Conservation (phyloP, 1,284 basidiomycete species). For the Somion occarium region DNA sequence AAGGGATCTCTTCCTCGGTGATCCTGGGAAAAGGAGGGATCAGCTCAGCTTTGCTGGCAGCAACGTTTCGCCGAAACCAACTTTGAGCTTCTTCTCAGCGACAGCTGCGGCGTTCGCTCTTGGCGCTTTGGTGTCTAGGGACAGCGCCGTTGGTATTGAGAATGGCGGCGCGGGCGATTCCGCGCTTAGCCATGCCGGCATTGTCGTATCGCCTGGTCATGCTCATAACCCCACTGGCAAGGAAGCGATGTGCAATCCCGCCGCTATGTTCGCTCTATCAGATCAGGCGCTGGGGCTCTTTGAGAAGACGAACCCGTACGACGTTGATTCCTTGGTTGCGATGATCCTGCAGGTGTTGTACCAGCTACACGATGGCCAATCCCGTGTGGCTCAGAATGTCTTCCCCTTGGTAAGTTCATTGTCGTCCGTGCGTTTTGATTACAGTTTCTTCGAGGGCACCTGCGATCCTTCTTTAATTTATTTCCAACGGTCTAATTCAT, state of each 20-base stretch:
- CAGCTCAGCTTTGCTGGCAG: not conserved
- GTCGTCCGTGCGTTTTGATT: slow-evolving; percentile 6
- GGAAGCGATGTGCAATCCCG: slow-evolving; percentile 22
- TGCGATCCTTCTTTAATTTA: not conserved
- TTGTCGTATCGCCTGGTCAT: not conserved
- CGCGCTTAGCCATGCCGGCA: slow-evolving; percentile 12
- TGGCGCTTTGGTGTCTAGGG: slow-evolving; percentile 39
- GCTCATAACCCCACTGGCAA: slow-evolving; percentile 6
- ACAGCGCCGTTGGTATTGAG: slow-evolving; percentile 20
- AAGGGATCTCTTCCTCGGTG: slow-evolving; percentile 29
- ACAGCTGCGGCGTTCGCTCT: slow-evolving; percentile 52
- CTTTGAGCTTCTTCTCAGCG: slow-evolving; percentile 55
- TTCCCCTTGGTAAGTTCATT: slow-evolving; percentile 36
- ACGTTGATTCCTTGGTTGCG: slow-evolving; percentile 47
- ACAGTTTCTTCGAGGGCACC: slow-evolving; percentile 1
- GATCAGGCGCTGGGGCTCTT: slow-evolving; percentile 39
- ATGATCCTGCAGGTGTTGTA: slow-evolving; percentile 51
- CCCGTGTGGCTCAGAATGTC: slow-evolving; percentile 36
- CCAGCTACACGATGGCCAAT: slow-evolving; percentile 44
- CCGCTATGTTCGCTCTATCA: slow-evolving; percentile 40
- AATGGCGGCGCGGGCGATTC: slow-evolving; percentile 8
- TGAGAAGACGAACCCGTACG: slow-evolving; percentile 38
- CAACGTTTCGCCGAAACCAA: slow-evolving; percentile 30
- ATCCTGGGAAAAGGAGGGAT: slow-evolving; percentile 5
- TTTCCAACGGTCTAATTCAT: not conserved